A percentile compares a stretch with the other conserved stretches of the same genome.
These are phyloP conservation scores for Pterulicium gracile DNA, from an alignment of 1,284 basidiomycete species.

Conservation along the genomic window DNA sequence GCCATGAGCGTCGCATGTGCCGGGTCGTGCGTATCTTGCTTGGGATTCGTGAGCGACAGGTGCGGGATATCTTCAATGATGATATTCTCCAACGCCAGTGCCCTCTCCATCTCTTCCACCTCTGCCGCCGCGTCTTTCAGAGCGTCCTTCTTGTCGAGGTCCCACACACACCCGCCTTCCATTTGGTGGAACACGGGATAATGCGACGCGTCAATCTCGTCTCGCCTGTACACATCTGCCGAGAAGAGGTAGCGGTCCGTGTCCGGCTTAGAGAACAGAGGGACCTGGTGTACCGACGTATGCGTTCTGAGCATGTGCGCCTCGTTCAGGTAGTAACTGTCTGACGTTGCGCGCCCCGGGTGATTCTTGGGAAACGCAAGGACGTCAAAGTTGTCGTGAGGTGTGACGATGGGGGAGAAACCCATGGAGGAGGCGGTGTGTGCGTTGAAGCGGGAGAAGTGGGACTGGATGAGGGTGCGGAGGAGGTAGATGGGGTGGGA, in stretches of 20 bases:
- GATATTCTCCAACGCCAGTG: conserved; percentile 63
- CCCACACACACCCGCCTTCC: conserved; percentile 86
- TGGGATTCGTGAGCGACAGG: conserved; percentile 68
- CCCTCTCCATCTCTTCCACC: conserved; percentile 49
- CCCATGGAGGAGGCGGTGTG: not conserved
- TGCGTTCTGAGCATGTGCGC: conserved; percentile 92
- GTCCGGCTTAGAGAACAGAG: conserved; percentile 65
- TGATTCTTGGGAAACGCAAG: conserved; percentile 92
- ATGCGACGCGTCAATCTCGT: conserved; percentile 96
- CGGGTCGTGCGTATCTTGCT: conserved; percentile 70
- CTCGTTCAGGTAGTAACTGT: conserved; percentile 95
- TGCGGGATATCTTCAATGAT: conserved; percentile 81
- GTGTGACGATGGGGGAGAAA: conserved; percentile 82
- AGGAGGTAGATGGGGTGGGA: conserved; percentile 85
- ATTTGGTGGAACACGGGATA: conserved; percentile 99
- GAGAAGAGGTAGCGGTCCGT: conserved; percentile 83
- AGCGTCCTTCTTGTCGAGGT: conserved; percentile 31
- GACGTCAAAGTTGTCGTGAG: conserved; percentile 93
- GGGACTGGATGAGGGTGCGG: conserved; percentile 74
- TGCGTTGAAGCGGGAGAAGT: conserved; percentile 63
- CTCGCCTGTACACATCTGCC: conserved; percentile 97
- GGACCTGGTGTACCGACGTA: conserved; percentile 96
- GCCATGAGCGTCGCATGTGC: conserved; percentile 63
- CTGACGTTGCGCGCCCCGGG: conserved; percentile 81
- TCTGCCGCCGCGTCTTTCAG: conserved; percentile 54